phyloP scores from a whole-genome alignment of 2,329 filamentous ascomycete species.

The Cladobotryum protrusum region DNA sequence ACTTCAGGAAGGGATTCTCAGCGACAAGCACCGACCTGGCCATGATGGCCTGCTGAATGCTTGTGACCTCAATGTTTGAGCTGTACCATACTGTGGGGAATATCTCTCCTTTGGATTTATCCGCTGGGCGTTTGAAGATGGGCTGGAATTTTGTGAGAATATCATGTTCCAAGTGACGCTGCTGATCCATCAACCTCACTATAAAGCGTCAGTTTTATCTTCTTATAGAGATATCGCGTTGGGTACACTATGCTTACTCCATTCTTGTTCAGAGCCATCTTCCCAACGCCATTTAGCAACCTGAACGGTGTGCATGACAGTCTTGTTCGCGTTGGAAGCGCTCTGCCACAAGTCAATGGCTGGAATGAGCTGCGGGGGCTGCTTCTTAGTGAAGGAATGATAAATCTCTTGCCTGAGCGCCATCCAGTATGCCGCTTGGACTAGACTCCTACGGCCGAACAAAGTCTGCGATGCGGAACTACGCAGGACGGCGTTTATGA shows the following conservation, averaged over 20 bases:
- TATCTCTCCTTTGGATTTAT: conserved; percentile 32
- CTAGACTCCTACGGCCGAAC: conserved; percentile 30
- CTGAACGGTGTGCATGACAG: conserved; percentile 36
- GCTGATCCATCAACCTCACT: conserved; percentile 32
- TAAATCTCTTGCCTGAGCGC: conserved; percentile 36
- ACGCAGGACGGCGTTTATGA: conserved; percentile 34
- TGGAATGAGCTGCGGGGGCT: conserved; percentile 32
- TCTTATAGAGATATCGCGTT: neutral
- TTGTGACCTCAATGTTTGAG: conserved; percentile 34
- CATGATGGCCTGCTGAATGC: conserved; percentile 33
- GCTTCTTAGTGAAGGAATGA: conserved; percentile 33
- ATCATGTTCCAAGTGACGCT: conserved; percentile 28
- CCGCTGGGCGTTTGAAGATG: conserved; percentile 27
- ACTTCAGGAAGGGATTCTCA: conserved; percentile 33
- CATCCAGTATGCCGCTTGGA: conserved; percentile 37
- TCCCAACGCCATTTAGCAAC: conserved; percentile 37
- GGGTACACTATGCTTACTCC: conserved; percentile 24
- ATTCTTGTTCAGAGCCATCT: conserved; percentile 29
- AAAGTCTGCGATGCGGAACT: conserved; percentile 31
- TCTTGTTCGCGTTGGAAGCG: conserved; percentile 33
- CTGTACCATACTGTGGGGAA: conserved; percentile 36
- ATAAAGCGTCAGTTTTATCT: neutral
- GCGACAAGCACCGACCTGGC: conserved; percentile 34
- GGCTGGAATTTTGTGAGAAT: conserved; percentile 28
- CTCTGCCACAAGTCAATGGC: conserved; percentile 28